phyloP scores from a whole-genome alignment of 306 rosid genomes.

The Ormosia semicastrata region DNA sequence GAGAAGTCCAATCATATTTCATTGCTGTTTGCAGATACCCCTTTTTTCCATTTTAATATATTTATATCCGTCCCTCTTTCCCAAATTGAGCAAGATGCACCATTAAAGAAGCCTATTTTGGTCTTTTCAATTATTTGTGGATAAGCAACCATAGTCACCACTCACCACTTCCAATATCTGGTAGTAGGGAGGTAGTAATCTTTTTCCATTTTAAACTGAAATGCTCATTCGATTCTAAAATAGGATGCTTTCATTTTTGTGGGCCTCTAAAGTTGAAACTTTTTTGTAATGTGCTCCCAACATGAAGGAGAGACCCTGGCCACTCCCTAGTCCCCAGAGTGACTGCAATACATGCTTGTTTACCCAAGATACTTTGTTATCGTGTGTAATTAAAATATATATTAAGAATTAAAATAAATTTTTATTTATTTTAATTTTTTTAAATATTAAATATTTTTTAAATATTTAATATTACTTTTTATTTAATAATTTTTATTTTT shows the following conservation, averaged over 20 bases:
- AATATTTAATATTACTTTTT: too few relatives aligned
- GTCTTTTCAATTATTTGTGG: background rate
- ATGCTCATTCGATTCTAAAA: background rate
- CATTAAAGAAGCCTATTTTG: background rate
- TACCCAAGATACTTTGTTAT: too few relatives aligned
- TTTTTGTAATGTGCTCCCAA: background rate
- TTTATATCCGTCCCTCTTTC: background rate
- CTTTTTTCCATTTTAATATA: background rate
- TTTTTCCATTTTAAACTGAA: background rate
- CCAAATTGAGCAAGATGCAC: background rate
- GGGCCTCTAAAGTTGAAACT: background rate
- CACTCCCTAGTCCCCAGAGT: background rate
- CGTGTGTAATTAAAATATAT: too few relatives aligned
- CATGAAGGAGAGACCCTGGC: background rate
- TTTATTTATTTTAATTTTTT: too few relatives aligned
- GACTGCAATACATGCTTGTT: too few relatives aligned
- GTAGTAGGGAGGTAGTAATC: background rate
- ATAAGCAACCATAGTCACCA: background rate
- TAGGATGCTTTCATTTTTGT: background rate
- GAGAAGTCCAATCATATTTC: slow-evolving; percentile 18
- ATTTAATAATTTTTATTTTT: too few relatives aligned
- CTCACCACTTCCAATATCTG: background rate
- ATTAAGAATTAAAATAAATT: too few relatives aligned
- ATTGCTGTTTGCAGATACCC: slow-evolving; percentile 10
- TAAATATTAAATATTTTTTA: too few relatives aligned